Percentiles rank a stretch among this genome's conserved stretches.
Conservation (phyloP, 441 rosid species). For the Mallotus japonicus region DNA sequence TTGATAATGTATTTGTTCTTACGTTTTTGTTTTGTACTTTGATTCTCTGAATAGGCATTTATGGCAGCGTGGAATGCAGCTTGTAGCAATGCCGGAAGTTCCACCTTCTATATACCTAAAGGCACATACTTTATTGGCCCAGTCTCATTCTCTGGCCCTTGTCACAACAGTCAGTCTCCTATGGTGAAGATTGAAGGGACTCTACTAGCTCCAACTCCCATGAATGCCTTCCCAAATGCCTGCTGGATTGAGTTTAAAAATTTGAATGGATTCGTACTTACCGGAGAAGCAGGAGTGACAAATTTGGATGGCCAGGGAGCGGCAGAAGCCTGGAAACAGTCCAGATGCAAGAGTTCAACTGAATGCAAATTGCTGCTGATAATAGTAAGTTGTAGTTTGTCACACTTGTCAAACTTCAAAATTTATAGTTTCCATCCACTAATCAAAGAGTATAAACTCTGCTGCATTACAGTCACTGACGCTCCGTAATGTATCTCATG, state of each 20-base stretch:
- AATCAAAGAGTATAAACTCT: no score
- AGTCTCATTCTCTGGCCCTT: constrained; percentile 45
- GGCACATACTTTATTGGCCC: constrained; percentile 42
- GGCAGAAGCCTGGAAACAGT: constrained; percentile 48
- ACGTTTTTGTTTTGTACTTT: no score
- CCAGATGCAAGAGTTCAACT: constrained; percentile 29
- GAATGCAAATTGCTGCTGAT: constrained; percentile 34
- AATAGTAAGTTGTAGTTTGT: constrained; percentile 31
- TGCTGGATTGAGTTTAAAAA: constrained; percentile 45
- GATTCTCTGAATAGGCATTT: constrained; percentile 38
- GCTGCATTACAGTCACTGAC: constrained; percentile 38
- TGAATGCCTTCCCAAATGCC: constrained; percentile 22
- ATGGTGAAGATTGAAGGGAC: constrained; percentile 38
- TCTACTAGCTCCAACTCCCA: constrained; percentile 36
- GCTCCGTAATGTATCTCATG: constrained; percentile 40
- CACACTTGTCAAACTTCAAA: no score
- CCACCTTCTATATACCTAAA: constrained; percentile 41
- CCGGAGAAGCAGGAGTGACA: constrained; percentile 21
- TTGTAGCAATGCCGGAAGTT: constrained; percentile 31
- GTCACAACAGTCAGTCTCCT: constrained; percentile 33
- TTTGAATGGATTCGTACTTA: constrained; percentile 29
- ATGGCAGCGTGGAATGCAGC: constrained; percentile 50
- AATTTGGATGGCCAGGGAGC: constrained; percentile 48
- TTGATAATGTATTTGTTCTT: neutral
- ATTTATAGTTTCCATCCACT: neutral